Evolutionary conservation across 1,139 yeast species (phyloP), one percentile per base, ranked within the genome.

Genomic region (Starmera stellimalicola): DNA sequence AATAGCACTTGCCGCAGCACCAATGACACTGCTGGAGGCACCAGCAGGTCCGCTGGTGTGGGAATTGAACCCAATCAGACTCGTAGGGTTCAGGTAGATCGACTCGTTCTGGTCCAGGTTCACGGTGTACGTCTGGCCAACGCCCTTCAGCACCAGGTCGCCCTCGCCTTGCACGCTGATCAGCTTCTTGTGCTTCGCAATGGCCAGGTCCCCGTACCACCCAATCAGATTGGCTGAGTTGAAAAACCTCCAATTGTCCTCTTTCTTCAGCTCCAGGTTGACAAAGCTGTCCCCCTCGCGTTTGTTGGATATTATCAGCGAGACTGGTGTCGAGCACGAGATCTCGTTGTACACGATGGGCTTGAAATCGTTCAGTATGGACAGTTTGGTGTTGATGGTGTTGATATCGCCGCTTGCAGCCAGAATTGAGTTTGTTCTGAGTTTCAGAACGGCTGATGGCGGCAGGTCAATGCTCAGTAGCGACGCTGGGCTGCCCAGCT

Each of bases 401-500:
- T 50, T 44, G 7, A 62, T 42, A 16, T 58, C 53, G 2, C 73
- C 74, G 48, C 62, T 68, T 29, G 67, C 50, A 4, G 70, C 75
- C 8, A 70, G 54, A 14, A 72, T 51, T 11, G 68, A 58, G 15
- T 68, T 67, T 20, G 66, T 51, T 6, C 65, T 56, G 16, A 68
- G 60, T 40, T 60, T 68, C 18, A 73, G 44, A 4, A 65, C 55
- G 4, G 71, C 54, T 2, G 73, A 68, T 6, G 73, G 60, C 5
- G 78, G 78, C 7, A 72, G 45, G 19, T 66, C 58, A 28, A 71
- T 57, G 33, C 62, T 65, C 29, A 72, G 45, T 37, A 72, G 39
- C 7, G 68, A 58, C 5, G 65, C 54, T 1, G 66, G 63, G 17
- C 57, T 54, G 2, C 74, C 76, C 24, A 70, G 41, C 6, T 65